Evolutionary conservation across 2,329 filamentous ascomycete species (phyloP).

Genomic region (Cladophialophora exuberans): DNA sequence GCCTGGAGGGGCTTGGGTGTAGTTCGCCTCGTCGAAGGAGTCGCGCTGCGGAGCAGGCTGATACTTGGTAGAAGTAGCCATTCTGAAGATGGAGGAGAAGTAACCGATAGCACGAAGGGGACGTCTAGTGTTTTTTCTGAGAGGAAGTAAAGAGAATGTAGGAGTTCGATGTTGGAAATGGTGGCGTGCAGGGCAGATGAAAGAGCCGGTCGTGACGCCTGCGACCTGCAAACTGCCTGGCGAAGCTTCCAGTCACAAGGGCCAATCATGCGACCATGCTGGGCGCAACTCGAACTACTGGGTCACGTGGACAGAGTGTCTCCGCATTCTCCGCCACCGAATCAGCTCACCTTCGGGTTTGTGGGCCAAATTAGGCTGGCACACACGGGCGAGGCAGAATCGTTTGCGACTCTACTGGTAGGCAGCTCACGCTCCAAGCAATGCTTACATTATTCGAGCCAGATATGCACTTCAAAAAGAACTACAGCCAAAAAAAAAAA

Average conservation of each 20-base stretch:
- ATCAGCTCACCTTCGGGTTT: not conserved
- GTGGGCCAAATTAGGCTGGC: not conserved
- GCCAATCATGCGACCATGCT: conserved; percentile 15
- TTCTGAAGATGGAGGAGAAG: conserved; percentile 8
- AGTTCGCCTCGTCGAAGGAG: conserved; percentile 72
- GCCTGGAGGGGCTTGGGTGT: conserved; percentile 79
- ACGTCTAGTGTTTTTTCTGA: not conserved
- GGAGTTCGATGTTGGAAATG: conserved; percentile 1
- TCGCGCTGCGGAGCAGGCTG: conserved; percentile 81
- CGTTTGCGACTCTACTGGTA: not conserved
- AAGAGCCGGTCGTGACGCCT: conserved; percentile 5
- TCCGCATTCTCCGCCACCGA: not conserved
- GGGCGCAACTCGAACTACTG: no score
- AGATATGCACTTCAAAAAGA: not conserved
- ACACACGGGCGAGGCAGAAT: not conserved
- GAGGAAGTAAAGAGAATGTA: not conserved
- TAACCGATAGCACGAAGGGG: not conserved
- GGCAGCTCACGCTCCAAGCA: not conserved
- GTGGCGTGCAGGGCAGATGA: no score
- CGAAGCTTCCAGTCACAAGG: conserved; percentile 19
- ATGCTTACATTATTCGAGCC: not conserved
- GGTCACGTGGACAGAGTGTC: conserved; percentile 5
- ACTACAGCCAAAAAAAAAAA: conserved; percentile 9
- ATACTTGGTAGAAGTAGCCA: conserved; percentile 67
- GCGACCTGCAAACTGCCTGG: conserved; percentile 11